phyloP scores from a whole-genome alignment of 768 basidiomycete genomes.

The Amanita exitialis region DNA sequence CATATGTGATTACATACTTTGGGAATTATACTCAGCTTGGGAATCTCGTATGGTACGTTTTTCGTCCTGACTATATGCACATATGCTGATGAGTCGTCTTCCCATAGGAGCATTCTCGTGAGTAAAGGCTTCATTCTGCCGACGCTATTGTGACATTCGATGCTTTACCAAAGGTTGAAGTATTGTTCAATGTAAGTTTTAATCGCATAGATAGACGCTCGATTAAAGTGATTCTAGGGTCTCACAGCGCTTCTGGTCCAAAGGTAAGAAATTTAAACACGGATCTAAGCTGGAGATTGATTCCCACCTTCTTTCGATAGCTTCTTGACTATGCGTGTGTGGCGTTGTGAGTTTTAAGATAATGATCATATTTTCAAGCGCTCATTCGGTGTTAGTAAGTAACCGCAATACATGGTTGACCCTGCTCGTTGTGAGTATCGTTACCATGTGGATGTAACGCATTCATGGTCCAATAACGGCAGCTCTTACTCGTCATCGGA shows the following conservation, averaged over 20 bases:
- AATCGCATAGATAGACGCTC: neutral
- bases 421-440: constrained; percentile 10
- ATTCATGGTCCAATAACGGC: neutral
- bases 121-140: constrained; percentile 2
- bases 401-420: constrained; percentile 15
- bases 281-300: neutral
- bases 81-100: neutral
- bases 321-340: constrained; percentile 19
- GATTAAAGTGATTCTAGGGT: constrained; percentile 17
- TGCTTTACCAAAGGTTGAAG: constrained; percentile 24
- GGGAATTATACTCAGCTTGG: constrained; percentile 17
- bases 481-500: constrained; percentile 15
- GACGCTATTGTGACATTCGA: neutral
- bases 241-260: constrained; percentile 41
- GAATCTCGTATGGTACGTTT: constrained; percentile 31
- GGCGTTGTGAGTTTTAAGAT: constrained; percentile 14
- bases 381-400: constrained; percentile 15
- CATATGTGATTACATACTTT: constrained; percentile 35
- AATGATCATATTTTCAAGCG: neutral
- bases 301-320: constrained; percentile 7
- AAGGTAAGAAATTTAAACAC: constrained; percentile 17
- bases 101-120: constrained; percentile 26
- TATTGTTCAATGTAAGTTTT: constrained; percentile 35
- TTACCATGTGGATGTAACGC: neutral
- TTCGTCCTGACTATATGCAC: neutral